Evolutionary conservation across 2,329 filamentous ascomycete genomes (phyloP).

Genomic region (Parastagonospora avenae): DNA sequence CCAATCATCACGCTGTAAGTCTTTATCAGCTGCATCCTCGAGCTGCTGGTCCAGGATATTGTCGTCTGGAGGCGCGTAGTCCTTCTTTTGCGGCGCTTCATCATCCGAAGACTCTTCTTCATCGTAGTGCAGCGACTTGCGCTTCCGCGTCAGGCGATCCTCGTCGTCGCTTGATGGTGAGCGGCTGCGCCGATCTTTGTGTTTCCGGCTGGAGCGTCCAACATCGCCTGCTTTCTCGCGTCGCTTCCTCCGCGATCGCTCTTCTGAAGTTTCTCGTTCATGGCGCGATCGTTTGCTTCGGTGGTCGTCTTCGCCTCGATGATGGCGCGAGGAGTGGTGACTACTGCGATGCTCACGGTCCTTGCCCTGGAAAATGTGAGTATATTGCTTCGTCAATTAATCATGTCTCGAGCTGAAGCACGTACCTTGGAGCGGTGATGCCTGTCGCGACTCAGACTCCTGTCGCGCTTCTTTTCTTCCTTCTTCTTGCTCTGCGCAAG

Average conservation of each 20-base stretch:
- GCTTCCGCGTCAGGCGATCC: constrained; percentile 38
- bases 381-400: neutral
- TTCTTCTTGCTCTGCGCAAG: constrained; percentile 69
- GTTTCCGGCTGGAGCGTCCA: constrained; percentile 42
- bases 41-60: constrained; percentile 52
- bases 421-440: constrained; percentile 37
- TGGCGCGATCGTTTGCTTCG: constrained; percentile 69
- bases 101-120: constrained; percentile 38
- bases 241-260: constrained; percentile 53
- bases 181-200: constrained; percentile 31
- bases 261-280: constrained; percentile 50
- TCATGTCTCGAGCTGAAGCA: neutral
- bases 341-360: constrained; percentile 52
- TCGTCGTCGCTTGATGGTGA: constrained; percentile 43
- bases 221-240: constrained; percentile 38
- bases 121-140: constrained; percentile 41
- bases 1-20: constrained; percentile 80
- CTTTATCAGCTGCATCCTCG: constrained; percentile 42
- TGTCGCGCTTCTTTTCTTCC: constrained; percentile 55
- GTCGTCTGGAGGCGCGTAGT: constrained; percentile 49
- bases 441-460: constrained; percentile 49
- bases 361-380: constrained; percentile 24
- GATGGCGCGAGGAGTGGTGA: constrained; percentile 52
- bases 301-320: constrained; percentile 59
- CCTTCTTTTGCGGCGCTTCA: constrained; percentile 50